Evolutionary conservation across 495 filamentous ascomycete genomes (phyloP).

Genomic region (Xylona heveae): DNA sequence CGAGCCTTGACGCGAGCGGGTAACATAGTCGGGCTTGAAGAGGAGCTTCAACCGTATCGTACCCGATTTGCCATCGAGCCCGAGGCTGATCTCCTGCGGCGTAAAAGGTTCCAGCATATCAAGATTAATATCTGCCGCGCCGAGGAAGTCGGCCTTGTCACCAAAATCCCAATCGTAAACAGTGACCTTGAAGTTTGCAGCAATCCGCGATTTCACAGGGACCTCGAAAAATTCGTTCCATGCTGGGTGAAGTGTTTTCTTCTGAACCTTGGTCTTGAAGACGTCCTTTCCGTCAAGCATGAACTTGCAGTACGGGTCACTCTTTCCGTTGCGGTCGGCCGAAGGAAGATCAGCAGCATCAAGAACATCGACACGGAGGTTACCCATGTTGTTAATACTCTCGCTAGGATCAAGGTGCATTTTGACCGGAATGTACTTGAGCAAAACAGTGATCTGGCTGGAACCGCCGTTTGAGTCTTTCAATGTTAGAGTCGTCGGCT

Average conservation of each 20-base stretch:
- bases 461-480: slow-evolving; percentile 52
- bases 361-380: slow-evolving; percentile 72
- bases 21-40: slow-evolving; percentile 90
- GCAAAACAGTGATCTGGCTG: slow-evolving; percentile 68
- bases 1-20: slow-evolving; percentile 69
- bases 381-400: slow-evolving; percentile 97
- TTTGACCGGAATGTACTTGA: slow-evolving; percentile 81
- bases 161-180: slow-evolving; percentile 93
- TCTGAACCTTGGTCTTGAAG: slow-evolving; percentile 81
- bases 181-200: slow-evolving; percentile 62
- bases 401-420: slow-evolving; percentile 90
- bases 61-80: slow-evolving; percentile 77
- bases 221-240: slow-evolving; percentile 96
- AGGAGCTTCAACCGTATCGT: slow-evolving; percentile 60
- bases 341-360: slow-evolving; percentile 75
- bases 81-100: slow-evolving; percentile 45
- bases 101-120: slow-evolving; percentile 67
- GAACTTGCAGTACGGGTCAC: slow-evolving; percentile 93
- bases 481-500: slow-evolving; percentile 60
- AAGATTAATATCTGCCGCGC: slow-evolving; percentile 57
- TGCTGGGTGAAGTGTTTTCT: slow-evolving; percentile 84
- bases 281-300: slow-evolving; percentile 66
- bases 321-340: slow-evolving; percentile 87
- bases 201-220: slow-evolving; percentile 59
- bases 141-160: slow-evolving; percentile 74